Base-by-base conservation (phyloP, 148 eudicot species). In the Polygonum aviculare region DNA sequence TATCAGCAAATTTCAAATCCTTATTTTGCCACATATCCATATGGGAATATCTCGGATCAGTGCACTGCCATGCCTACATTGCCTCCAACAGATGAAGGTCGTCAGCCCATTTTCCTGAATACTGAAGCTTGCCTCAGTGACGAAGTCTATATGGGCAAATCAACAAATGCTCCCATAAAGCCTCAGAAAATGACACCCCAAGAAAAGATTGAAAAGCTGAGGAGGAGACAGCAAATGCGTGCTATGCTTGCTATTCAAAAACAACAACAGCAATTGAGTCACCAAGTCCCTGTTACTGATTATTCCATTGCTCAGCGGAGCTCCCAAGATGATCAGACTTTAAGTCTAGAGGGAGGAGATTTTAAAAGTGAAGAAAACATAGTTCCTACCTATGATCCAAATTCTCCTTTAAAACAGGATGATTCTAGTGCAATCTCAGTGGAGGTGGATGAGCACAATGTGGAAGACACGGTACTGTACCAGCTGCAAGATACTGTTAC, bases 171-270 rank as follows among this genome's bases (percentile, higher is more conserved):
- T 67, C 33, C 77, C 10, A 39, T 76, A 67, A 83, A 74, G 45
- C 80, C 88, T 76, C 78, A 54, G 40, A 79, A 75, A 11, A 91
- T 93, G 98, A 91, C 98, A 54, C 96, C 96, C 41, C 86, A 81
- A 65, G 98, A 93, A 78, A 93, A 93, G 80, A 93, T 93, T 78
- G 96, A 93, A 77, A 93, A 93, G 81, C 77, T 93, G 71, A 89
- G 94, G 78, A 59, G 87, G 79, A 87, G 94, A 74, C 98, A 93
- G 80, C 85, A 91, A 82, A 85, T 91, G 90, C 86, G 90, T 67
- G 98, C 98, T 81, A 77, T 89, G 83, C 88, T 89, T 80, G 98
- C 98, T 63, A 93, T 93, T 78, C 92, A 89, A 82, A 87, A 84
- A 74, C 98, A 93, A 65, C 94, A 88, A 73, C 89, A 83, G 80